Evolutionary conservation across 768 basidiomycete species (phyloP), one percentile per base, ranked within the genome.

Genomic region (Dacryopinax primogenitus): DNA sequence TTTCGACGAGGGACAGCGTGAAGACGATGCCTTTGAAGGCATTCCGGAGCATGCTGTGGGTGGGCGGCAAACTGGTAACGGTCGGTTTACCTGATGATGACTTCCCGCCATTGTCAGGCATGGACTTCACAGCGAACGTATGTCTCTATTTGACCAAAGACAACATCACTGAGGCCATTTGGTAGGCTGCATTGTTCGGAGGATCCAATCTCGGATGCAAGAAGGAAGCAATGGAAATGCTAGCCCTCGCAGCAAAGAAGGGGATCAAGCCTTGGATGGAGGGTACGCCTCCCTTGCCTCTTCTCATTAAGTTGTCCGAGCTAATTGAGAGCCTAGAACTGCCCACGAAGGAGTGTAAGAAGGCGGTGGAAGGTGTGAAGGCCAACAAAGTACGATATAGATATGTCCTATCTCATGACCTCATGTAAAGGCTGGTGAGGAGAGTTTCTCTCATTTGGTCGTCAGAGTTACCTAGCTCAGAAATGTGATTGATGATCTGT

Each of bases 361-460:
- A 80, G 71, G 83, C 82, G 0, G 77, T 84, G 44, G 72, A 77
- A 65, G 74, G 76, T 30, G 76, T 85, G 62, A 78, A 81, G 71
- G 72, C 77, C 36, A 78, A 79, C 69, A 76, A 75, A 28, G 80
- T 82, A 9, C 73, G 82, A 35, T 87, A 84, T 75, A 78, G 84
- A 37, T 79, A 79, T 64, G 81, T 85, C 61, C 72, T 85, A 12
- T 71, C 71, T 39, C 74, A 76, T 66, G 74, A 73, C 30, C 51
- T 58, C 32, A 18, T 9, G 9, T 58, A 39, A n/a, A 39, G n/a
- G 12, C 12, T n/a, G n/a, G 37, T 39, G 37, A 11, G n/a, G n/a
- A n/a, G n/a, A n/a, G n/a, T n/a, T n/a, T n/a, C n/a, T n/a, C n/a
- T n/a, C n/a, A n/a, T n/a, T n/a, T n/a, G n/a, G n/a, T n/a, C n/a